These are phyloP conservation scores for Theileria parva DNA, from an alignment of 169 alveolate genomes.

Conservation along the genomic window DNA sequence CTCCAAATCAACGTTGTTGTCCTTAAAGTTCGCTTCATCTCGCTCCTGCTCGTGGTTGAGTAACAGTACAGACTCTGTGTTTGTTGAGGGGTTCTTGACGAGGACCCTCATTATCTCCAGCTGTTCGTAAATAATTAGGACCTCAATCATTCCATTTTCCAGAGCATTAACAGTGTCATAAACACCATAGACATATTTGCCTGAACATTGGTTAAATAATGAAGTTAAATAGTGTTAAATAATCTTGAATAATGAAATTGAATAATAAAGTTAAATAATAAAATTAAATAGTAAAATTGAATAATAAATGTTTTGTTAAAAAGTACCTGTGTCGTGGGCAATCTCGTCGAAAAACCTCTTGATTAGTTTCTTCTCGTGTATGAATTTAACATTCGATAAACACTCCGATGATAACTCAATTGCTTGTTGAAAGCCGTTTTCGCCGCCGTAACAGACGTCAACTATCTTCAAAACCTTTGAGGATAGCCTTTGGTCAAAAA, in stretches of 20 bases:
- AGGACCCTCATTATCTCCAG: slow-evolving; percentile 83
- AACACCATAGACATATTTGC: slow-evolving; percentile 94
- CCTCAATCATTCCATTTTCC: slow-evolving; percentile 94
- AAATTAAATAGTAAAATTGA: not conserved
- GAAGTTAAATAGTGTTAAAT: not conserved
- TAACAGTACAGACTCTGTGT: slow-evolving; percentile 68
- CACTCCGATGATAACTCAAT: slow-evolving; percentile 94
- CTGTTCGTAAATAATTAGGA: slow-evolving; percentile 92
- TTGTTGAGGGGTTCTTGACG: slow-evolving; percentile 83
- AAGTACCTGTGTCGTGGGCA: slow-evolving; percentile 94
- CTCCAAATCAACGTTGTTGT: slow-evolving; percentile 87
- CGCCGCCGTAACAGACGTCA: slow-evolving; percentile 99
- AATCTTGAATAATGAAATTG: not conserved
- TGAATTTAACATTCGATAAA: slow-evolving; percentile 86
- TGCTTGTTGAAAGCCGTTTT: slow-evolving; percentile 98
- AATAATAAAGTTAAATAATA: not conserved
- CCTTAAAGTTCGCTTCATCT: slow-evolving; percentile 62
- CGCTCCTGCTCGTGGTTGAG: slow-evolving; percentile 64
- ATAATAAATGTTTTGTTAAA: not conserved
- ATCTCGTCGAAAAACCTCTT: slow-evolving; percentile 95
- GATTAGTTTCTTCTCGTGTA: slow-evolving; percentile 88
- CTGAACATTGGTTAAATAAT: not conserved
- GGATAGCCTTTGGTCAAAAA: slow-evolving; percentile 94
- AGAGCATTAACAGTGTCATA: slow-evolving; percentile 92
- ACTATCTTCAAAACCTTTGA: slow-evolving; percentile 92